phyloP scores from a whole-genome alignment of 2,329 filamentous ascomycete species.

The Phoma sp. region DNA sequence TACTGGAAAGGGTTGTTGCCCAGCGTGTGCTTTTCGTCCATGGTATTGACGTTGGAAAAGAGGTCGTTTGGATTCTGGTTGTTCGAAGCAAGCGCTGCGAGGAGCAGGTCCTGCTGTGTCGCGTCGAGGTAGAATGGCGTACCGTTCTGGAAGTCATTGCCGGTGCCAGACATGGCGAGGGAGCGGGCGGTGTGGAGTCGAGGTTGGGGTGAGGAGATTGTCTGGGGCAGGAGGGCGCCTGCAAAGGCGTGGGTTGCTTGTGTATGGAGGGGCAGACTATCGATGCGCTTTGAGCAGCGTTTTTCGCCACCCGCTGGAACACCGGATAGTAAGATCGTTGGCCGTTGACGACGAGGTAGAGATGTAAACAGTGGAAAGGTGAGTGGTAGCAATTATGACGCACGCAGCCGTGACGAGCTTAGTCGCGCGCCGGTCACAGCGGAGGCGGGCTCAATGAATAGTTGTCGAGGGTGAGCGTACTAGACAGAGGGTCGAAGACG shows the following conservation, averaged over 20 bases:
- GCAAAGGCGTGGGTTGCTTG: background rate
- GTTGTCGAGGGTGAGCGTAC: background rate
- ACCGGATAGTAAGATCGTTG: slow-evolving; percentile 3
- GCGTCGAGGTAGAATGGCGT: slow-evolving; percentile 53
- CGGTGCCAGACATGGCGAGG: slow-evolving; percentile 45
- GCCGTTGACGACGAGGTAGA: background rate
- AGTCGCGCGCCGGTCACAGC: slow-evolving; percentile 21
- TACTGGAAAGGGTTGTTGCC: slow-evolving; percentile 41
- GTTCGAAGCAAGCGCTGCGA: slow-evolving; percentile 56
- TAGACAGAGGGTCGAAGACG: slow-evolving; percentile 1
- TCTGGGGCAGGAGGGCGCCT: slow-evolving; percentile 2
- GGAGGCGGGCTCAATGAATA: slow-evolving; percentile 7
- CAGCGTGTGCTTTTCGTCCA: slow-evolving; percentile 23
- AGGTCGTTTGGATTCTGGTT: slow-evolving; percentile 45
- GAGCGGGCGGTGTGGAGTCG: slow-evolving; percentile 24
- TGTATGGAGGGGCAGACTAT: background rate
- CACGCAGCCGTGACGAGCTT: slow-evolving; percentile 9
- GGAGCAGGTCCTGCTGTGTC: slow-evolving; percentile 56
- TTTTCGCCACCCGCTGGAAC: slow-evolving; percentile 13
- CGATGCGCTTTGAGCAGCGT: slow-evolving; percentile 8
- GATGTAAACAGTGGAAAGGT: background rate
- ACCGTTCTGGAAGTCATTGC: slow-evolving; percentile 49
- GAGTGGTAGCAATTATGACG: slow-evolving; percentile 13
- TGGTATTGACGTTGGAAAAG: slow-evolving; percentile 23
- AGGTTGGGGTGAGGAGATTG: background rate